These are phyloP conservation scores for Coemansia sp. DNA, from an alignment of 192 early-diverging fungal species.

Conservation along the genomic window DNA sequence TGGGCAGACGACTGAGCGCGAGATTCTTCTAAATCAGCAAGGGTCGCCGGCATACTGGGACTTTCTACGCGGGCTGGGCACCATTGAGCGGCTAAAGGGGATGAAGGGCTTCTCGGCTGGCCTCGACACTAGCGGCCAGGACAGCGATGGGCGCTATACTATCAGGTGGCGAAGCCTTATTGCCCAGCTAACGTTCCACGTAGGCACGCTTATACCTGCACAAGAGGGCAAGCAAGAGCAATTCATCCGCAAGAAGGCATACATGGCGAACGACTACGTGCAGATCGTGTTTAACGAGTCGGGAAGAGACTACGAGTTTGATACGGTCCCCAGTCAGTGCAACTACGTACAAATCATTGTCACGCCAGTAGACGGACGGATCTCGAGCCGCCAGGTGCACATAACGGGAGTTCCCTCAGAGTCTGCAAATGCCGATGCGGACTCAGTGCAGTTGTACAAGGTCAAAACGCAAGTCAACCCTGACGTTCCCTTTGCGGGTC, in stretches of 20 bases:
- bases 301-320: slow-evolving; percentile 77
- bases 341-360: slow-evolving; percentile 96
- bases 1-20: slow-evolving; percentile 78
- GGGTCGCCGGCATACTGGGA: slow-evolving; percentile 87
- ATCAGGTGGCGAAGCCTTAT: slow-evolving; percentile 84
- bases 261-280: slow-evolving; percentile 98
- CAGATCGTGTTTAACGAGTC: slow-evolving; percentile 94
- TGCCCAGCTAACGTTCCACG: slow-evolving; percentile 90
- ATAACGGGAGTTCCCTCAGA: slow-evolving; percentile 22
- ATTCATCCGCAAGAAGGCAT: slow-evolving; percentile 87
- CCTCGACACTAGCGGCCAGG: slow-evolving; percentile 75
- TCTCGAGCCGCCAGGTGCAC: slow-evolving; percentile 64
- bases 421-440: background rate
- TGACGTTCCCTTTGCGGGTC: slow-evolving; percentile 83
- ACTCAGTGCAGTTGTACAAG: slow-evolving; percentile 55
- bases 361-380: slow-evolving; percentile 74
- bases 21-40: slow-evolving; percentile 84
- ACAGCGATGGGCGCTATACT: slow-evolving; percentile 82
- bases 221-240: slow-evolving; percentile 70
- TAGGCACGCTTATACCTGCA: slow-evolving; percentile 93
- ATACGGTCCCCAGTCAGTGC: slow-evolving; percentile 92
- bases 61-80: slow-evolving; percentile 84
- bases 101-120: slow-evolving; percentile 85
- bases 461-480: slow-evolving; percentile 69
- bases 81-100: slow-evolving; percentile 63